A percentile compares a stretch with the other conserved stretches of the same genome.
Conservation (phyloP, 441 rosid genomes). For the Aquilaria agallochum region DNA sequence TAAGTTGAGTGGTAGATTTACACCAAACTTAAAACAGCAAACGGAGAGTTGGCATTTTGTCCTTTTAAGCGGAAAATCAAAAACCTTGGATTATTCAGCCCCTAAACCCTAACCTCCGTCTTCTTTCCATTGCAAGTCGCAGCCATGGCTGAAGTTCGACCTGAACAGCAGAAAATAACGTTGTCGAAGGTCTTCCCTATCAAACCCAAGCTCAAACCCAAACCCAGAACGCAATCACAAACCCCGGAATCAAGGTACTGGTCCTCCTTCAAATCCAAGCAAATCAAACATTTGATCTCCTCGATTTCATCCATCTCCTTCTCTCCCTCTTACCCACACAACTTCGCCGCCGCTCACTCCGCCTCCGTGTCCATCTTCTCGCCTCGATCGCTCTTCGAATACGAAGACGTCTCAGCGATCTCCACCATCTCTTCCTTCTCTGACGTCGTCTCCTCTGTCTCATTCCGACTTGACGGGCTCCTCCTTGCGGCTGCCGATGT, state of each 20-base stretch:
- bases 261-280: slow-evolving; percentile 74
- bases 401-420: slow-evolving; percentile 16
- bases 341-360: slow-evolving; percentile 69
- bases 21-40: no score
- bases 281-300: slow-evolving; percentile 47
- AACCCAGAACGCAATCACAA: slow-evolving; percentile 46
- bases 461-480: slow-evolving; percentile 70
- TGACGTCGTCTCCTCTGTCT: slow-evolving; percentile 57
- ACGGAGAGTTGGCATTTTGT: no score
- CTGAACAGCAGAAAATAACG: slow-evolving; percentile 18
- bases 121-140: background rate
- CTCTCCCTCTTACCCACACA: slow-evolving; percentile 53
- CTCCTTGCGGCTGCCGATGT: slow-evolving; percentile 84
- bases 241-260: slow-evolving; percentile 81
- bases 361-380: slow-evolving; percentile 60
- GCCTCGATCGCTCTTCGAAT: slow-evolving; percentile 32
- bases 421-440: slow-evolving; percentile 44
- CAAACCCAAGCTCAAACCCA: slow-evolving; percentile 71
- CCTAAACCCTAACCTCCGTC: slow-evolving; percentile 15
- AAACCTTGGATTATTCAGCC: background rate
- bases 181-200: slow-evolving; percentile 45
- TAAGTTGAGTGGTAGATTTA: no score
- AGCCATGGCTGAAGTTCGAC: slow-evolving; percentile 31
- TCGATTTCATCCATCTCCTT: slow-evolving; percentile 60
- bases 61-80: no score